These are phyloP conservation scores for Populus nigra DNA, from an alignment of 345 rosid genomes.

Conservation along the genomic window DNA sequence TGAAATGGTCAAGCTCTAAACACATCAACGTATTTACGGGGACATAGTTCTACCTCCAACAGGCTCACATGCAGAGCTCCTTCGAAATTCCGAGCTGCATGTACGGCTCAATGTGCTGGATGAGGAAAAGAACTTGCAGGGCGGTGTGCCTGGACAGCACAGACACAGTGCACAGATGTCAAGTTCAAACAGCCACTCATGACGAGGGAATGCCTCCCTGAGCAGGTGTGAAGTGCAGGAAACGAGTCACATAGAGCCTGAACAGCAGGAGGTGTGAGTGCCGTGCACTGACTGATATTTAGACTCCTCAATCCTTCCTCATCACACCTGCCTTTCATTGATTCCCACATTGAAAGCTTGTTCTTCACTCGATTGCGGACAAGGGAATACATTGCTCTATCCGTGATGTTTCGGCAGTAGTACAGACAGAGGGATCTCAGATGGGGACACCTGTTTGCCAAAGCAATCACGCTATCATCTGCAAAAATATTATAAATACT, in stretches of 20 bases:
- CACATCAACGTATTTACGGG: constrained; percentile 13
- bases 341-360: constrained; percentile 54
- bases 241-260: constrained; percentile 90
- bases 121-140: constrained; percentile 34
- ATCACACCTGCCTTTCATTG: constrained; percentile 45
- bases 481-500: constrained; percentile 13
- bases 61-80: not conserved
- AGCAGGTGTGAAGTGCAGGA: constrained; percentile 96
- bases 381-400: constrained; percentile 78
- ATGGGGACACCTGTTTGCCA: constrained; percentile 76
- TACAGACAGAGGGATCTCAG: constrained; percentile 75
- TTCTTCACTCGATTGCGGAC: constrained; percentile 69
- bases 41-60: not conserved
- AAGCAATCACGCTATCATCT: constrained; percentile 87
- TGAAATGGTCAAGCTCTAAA: not conserved
- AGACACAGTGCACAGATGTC: constrained; percentile 91
- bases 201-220: constrained; percentile 88
- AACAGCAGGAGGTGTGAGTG: constrained; percentile 87
- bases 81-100: not conserved
- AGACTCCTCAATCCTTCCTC: constrained; percentile 84
- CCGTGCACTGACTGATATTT: constrained; percentile 98
- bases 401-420: constrained; percentile 90
- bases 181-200: constrained; percentile 92
- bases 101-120: constrained; percentile 49
- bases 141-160: constrained; percentile 74